Evolutionary conservation across 768 basidiomycete genomes (phyloP).

Genomic region (Hericium coralloides): DNA sequence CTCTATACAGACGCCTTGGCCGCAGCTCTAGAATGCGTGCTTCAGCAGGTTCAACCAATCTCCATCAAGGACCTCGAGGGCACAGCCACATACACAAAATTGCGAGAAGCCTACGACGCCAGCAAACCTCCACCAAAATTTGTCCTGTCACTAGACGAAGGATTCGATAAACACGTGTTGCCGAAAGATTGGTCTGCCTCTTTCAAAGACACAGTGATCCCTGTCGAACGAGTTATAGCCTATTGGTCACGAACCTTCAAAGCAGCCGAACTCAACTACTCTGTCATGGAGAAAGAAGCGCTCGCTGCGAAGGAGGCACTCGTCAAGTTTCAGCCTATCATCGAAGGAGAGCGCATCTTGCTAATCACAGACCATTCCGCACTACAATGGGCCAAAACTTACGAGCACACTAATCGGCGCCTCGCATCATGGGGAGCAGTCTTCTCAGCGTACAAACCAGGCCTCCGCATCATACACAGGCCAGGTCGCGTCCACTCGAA

Average conservation of each 20-base stretch:
- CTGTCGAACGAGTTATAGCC: conserved; percentile 14
- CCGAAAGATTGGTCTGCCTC: neutral
- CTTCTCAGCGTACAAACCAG: conserved; percentile 22
- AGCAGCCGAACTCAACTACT: conserved; percentile 20
- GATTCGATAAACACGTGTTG: neutral
- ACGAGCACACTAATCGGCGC: conserved; percentile 16
- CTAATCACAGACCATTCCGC: conserved; percentile 19
- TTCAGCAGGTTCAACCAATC: conserved; percentile 19
- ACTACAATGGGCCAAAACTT: conserved; percentile 17
- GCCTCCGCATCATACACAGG: conserved; percentile 22
- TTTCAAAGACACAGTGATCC: conserved; percentile 12
- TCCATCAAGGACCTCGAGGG: conserved; percentile 13
- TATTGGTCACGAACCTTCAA: conserved; percentile 17
- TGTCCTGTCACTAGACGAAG: neutral
- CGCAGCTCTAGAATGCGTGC: conserved; percentile 10
- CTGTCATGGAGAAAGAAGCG: conserved; percentile 31
- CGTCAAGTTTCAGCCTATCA: conserved; percentile 27
- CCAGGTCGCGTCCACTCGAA: conserved; percentile 27
- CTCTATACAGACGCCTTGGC: conserved; percentile 27
- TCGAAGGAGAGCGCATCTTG: conserved; percentile 26
- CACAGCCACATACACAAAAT: conserved; percentile 11
- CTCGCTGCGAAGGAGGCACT: conserved; percentile 29
- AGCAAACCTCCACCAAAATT: neutral
- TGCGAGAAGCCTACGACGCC: neutral
- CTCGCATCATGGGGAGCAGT: conserved; percentile 25